These are phyloP conservation scores for Stachybotrys echinatus DNA, from an alignment of 2,329 filamentous ascomycete genomes.

Conservation along the genomic window DNA sequence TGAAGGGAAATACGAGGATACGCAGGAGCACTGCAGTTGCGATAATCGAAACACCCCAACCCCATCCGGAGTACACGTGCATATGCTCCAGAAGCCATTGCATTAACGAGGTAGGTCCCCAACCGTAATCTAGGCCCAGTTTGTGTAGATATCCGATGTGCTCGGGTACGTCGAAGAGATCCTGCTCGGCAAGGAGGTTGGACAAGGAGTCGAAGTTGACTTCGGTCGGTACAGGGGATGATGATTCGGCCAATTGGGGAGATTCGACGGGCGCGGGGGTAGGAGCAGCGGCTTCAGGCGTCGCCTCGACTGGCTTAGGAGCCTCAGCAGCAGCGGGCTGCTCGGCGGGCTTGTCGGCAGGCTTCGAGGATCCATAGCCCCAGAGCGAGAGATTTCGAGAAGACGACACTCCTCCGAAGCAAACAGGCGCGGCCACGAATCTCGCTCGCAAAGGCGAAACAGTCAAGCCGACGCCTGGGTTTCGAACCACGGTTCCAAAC, in stretches of 20 bases:
- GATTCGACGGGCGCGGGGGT: constrained; percentile 14
- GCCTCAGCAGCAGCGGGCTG: constrained; percentile 1
- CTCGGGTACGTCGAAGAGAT: constrained; percentile 60
- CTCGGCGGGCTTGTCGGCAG: constrained; percentile 1
- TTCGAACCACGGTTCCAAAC: constrained; percentile 26
- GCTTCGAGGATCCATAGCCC: constrained; percentile 16
- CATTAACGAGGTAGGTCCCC: constrained; percentile 67
- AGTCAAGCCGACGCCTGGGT: constrained; percentile 10
- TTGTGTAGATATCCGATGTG: constrained; percentile 76
- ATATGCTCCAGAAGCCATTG: constrained; percentile 77
- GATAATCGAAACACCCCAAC: constrained; percentile 78
- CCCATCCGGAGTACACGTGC: constrained; percentile 68
- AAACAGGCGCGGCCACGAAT: constrained; percentile 17
- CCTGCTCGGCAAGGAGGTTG: constrained; percentile 30
- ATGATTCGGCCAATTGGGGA: constrained; percentile 9
- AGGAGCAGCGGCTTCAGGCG: constrained; percentile 11
- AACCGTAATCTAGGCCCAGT: constrained; percentile 84
- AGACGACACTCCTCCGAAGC: constrained; percentile 22
- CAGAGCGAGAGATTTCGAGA: constrained; percentile 28
- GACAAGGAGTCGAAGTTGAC: constrained; percentile 26
- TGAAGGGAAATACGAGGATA: constrained; percentile 58
- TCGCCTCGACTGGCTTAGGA: neutral
- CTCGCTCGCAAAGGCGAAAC: constrained; percentile 13
- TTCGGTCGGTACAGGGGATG: constrained; percentile 19
- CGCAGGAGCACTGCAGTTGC: constrained; percentile 62